Conservation (phyloP, 306 rosid genomes). For the Gastrolobium bilobum region DNA sequence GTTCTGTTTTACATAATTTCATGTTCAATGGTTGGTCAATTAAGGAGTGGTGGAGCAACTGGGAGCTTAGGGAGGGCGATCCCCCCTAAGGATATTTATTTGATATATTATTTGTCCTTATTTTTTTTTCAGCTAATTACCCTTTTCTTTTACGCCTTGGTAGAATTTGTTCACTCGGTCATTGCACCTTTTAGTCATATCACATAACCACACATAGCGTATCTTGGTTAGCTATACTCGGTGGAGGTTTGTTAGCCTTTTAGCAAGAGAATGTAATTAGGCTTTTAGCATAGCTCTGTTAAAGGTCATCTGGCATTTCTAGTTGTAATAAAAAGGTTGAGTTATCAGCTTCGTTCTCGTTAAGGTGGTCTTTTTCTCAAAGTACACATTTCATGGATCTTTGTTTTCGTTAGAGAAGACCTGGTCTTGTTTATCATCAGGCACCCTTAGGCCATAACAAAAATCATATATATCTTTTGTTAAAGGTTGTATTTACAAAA, state of each 20-base stretch:
- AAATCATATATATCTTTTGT: neutral
- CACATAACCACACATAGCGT: conserved; percentile 33
- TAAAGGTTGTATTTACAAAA: no score
- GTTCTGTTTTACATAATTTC: conserved; percentile 7
- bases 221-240: conserved; percentile 42
- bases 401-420: conserved; percentile 18
- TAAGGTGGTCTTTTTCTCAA: neutral
- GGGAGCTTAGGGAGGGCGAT: no score
- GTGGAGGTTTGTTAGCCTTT: neutral
- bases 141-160: no score
- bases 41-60: no score
- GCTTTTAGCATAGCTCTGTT: neutral
- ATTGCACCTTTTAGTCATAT: conserved; percentile 21
- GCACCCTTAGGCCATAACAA: neutral
- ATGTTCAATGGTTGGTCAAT: conserved; percentile 37
- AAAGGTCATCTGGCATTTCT: neutral
- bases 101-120: no score
- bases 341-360: neutral
- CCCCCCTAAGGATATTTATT: no score
- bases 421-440: neutral
- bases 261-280: neutral
- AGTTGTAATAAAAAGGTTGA: conserved; percentile 16
- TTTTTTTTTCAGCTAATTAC: no score
- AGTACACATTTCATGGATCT: conserved; percentile 19
- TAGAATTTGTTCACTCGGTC: no score